These are phyloP conservation scores for Eucalyptus melliodora DNA, from an alignment of 345 rosid genomes.

Conservation along the genomic window DNA sequence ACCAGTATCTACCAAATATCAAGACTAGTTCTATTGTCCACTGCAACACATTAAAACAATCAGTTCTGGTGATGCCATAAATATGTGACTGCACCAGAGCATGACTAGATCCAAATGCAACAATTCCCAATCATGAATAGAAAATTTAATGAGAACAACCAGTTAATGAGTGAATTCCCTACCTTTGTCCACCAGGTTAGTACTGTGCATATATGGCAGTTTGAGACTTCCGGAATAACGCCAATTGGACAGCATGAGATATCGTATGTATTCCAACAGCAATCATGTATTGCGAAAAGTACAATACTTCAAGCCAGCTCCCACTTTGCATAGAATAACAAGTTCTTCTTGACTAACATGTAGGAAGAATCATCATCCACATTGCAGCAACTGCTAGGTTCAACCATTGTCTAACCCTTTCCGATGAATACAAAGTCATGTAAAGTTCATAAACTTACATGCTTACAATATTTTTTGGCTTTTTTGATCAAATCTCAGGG, in stretches of 20 bases:
- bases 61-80: background rate
- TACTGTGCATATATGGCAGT: slow-evolving; percentile 36
- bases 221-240: slow-evolving; percentile 69
- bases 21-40: background rate
- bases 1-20: background rate
- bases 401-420: slow-evolving; percentile 48
- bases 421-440: slow-evolving; percentile 12
- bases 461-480: background rate
- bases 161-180: background rate
- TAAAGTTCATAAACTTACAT: background rate
- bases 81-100: background rate
- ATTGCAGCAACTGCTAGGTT: slow-evolving; percentile 56
- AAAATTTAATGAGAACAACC: background rate
- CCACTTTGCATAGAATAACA: slow-evolving; percentile 50
- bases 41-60: background rate
- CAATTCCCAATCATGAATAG: background rate
- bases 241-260: slow-evolving; percentile 63
- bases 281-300: slow-evolving; percentile 69
- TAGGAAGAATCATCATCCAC: slow-evolving; percentile 75
- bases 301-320: slow-evolving; percentile 75
- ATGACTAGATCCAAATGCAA: background rate
- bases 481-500: background rate
- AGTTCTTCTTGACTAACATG: slow-evolving; percentile 47
- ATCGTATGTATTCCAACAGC: slow-evolving; percentile 59
- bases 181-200: slow-evolving; percentile 85